Conservation (phyloP, 768 basidiomycete genomes). For the Cubamyces sp. region DNA sequence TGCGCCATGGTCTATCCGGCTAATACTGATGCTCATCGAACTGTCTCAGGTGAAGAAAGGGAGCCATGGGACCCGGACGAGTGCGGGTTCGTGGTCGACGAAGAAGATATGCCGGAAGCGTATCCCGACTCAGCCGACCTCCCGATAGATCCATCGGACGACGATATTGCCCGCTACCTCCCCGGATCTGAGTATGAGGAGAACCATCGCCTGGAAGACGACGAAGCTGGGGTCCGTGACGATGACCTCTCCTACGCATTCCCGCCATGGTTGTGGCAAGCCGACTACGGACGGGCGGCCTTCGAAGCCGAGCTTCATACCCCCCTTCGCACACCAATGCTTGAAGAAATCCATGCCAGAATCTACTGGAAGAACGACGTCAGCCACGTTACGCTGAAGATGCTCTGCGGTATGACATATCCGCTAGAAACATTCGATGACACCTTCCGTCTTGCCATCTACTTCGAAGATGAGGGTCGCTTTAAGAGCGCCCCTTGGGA, state of each 20-base stretch:
- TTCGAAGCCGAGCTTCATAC: slow-evolving; percentile 1
- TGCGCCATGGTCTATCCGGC: background rate
- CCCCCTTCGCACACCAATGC: slow-evolving; percentile 4
- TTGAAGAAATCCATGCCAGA: background rate
- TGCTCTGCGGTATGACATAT: slow-evolving; percentile 1
- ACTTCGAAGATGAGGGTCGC: background rate
- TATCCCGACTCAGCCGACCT: no score
- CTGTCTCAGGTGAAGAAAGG: no score
- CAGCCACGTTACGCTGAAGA: slow-evolving; percentile 12
- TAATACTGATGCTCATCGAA: background rate
- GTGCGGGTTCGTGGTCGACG: no score
- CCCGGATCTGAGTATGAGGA: background rate
- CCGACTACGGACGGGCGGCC: background rate
- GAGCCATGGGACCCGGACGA: no score
- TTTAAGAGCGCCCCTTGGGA: slow-evolving; percentile 5
- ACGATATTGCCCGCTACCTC: background rate
- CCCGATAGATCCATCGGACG: no score
- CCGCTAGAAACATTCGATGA: background rate
- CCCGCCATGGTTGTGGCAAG: background rate
- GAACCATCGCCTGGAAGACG: background rate
- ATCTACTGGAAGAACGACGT: slow-evolving; percentile 12
- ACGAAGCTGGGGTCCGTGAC: background rate
- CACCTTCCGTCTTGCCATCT: slow-evolving; percentile 1
- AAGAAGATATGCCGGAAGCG: no score
- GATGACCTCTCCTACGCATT: background rate